These are phyloP conservation scores for Iris macrosiphon DNA, from an alignment of 106 monocot genomes.

Conservation along the genomic window DNA sequence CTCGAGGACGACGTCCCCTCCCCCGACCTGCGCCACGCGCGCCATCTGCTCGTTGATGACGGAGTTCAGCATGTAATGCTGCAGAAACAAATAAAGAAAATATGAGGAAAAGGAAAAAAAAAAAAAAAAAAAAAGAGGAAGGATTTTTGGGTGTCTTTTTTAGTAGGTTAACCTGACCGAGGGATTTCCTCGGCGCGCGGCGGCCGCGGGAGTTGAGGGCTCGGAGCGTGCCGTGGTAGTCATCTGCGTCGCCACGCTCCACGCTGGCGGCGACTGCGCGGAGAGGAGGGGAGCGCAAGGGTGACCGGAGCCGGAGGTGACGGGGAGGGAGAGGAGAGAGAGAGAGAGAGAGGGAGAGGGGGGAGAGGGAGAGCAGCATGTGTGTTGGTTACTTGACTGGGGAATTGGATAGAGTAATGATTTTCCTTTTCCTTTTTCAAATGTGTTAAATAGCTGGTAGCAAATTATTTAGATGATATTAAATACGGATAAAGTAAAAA, in stretches of 20 bases:
- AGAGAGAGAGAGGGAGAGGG: not conserved
- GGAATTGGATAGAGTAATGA: too few species aligned
- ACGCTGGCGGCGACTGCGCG: not conserved
- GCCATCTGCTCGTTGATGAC: slow-evolving; percentile 61
- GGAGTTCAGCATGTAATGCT: slow-evolving; percentile 95
- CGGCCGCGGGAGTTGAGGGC: slow-evolving; percentile 76
- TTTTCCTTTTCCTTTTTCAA: too few species aligned
- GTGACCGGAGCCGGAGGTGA: not conserved
- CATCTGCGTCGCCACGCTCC: slow-evolving; percentile 29
- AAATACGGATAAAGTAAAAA: too few species aligned
- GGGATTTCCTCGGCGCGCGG: slow-evolving; percentile 62
- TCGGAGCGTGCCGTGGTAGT: slow-evolving; percentile 68
- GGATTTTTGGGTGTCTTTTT: not conserved
- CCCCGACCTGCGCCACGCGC: slow-evolving; percentile 38
- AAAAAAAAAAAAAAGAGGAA: not conserved
- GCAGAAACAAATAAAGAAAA: too few species aligned
- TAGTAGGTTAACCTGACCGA: slow-evolving; percentile 61
- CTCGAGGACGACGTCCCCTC: slow-evolving; percentile 87
- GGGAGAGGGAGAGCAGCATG: not conserved
- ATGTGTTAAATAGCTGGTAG: too few species aligned
- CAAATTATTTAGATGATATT: too few species aligned
- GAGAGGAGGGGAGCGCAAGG: too few species aligned
- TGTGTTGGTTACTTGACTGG: too few species aligned
- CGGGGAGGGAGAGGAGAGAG: slow-evolving; percentile 12
- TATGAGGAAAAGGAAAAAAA: not conserved